phyloP scores from a whole-genome alignment of 1,284 basidiomycete genomes.

The Malassezia nana region DNA sequence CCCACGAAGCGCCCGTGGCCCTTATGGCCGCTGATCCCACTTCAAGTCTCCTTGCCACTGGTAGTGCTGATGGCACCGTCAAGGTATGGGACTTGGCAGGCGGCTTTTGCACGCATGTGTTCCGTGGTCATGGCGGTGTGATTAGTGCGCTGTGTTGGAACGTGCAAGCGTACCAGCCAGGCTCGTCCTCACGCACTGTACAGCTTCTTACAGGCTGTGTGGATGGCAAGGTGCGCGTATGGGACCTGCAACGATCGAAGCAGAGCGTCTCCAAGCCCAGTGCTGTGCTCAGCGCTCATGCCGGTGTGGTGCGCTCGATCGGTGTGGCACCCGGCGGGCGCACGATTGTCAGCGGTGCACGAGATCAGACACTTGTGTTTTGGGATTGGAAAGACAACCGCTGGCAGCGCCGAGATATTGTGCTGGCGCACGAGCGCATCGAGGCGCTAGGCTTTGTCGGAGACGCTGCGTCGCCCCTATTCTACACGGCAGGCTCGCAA shows the following conservation, averaged over 20 bases:
- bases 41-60: slow-evolving; percentile 81
- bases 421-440: slow-evolving; percentile 36
- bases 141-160: slow-evolving; percentile 81
- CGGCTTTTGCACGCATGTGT: slow-evolving; percentile 85
- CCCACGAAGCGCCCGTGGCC: slow-evolving; percentile 86
- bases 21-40: slow-evolving; percentile 69
- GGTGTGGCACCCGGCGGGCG: slow-evolving; percentile 28
- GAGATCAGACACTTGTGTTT: slow-evolving; percentile 35
- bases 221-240: slow-evolving; percentile 40
- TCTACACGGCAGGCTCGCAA: slow-evolving; percentile 36
- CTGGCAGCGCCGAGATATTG: slow-evolving; percentile 35
- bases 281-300: slow-evolving; percentile 30
- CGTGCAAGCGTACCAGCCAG: slow-evolving; percentile 53
- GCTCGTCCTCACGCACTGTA: slow-evolving; percentile 52
- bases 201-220: slow-evolving; percentile 78
- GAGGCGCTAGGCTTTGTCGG: slow-evolving; percentile 35
- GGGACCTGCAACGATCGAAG: slow-evolving; percentile 35
- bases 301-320: slow-evolving; percentile 41
- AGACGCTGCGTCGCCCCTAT: slow-evolving; percentile 55
- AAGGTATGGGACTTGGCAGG: slow-evolving; percentile 88
- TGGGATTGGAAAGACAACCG: slow-evolving; percentile 21
- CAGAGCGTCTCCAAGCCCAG: slow-evolving; percentile 25
- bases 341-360: slow-evolving; percentile 28
- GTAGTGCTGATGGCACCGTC: slow-evolving; percentile 85
- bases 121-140: slow-evolving; percentile 83